These are phyloP conservation scores for Fusarium globosum DNA, from an alignment of 2,329 filamentous ascomycete genomes.

Conservation along the genomic window DNA sequence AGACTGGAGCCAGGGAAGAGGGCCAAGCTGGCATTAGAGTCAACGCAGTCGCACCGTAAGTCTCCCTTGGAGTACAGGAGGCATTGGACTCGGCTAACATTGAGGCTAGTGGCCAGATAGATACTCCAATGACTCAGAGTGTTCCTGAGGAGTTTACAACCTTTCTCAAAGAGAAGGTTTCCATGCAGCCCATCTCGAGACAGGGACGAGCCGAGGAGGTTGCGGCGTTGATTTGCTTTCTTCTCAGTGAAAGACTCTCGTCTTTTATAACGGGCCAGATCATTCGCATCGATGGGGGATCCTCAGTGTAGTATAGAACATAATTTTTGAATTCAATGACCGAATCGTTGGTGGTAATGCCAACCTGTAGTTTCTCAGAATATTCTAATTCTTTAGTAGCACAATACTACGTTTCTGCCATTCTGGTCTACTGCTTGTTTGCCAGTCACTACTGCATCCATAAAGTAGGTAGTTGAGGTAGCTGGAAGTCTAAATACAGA, in stretches of 20 bases:
- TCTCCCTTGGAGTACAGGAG: too few relatives aligned
- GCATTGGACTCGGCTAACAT: too few relatives aligned
- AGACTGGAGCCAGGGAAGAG: conserved; percentile 47
- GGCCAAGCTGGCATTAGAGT: conserved; percentile 42
- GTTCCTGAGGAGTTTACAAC: not conserved
- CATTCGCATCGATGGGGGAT: conserved; percentile 45
- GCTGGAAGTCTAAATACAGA: too few relatives aligned
- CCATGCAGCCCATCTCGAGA: conserved; percentile 28
- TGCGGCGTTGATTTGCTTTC: conserved; percentile 43
- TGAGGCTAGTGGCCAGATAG: conserved; percentile 1
- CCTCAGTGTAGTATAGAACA: not conserved
- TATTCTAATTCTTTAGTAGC: too few relatives aligned
- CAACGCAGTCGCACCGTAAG: conserved; percentile 47
- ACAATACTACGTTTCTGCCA: too few relatives aligned
- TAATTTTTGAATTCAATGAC: too few relatives aligned
- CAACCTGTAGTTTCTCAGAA: too few relatives aligned
- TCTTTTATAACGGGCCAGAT: conserved; percentile 43
- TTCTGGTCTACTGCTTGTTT: too few relatives aligned
- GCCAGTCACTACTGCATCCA: too few relatives aligned
- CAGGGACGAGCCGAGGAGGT: conserved; percentile 44
- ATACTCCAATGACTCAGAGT: conserved; percentile 13
- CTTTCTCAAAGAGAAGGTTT: not conserved
- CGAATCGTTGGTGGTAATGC: too few relatives aligned
- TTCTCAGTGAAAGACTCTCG: conserved; percentile 45
- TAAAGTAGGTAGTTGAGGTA: too few relatives aligned